Evolutionary conservation across 2,329 filamentous ascomycete genomes (phyloP).

Genomic region (Phyllachora maydis): DNA sequence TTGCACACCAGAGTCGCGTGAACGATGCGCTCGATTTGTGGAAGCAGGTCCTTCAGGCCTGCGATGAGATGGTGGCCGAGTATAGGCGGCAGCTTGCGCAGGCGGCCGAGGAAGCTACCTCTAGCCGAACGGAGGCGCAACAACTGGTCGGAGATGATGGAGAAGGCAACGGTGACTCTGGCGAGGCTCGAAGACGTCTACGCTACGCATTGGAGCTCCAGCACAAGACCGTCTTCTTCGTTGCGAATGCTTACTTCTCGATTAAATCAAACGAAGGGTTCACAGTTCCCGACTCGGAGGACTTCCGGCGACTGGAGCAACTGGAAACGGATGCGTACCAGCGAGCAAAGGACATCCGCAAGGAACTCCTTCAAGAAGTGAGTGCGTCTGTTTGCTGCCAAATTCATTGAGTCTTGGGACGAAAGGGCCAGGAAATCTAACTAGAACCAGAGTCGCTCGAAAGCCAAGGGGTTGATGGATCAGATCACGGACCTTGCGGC

Average conservation of each 20-base stretch:
- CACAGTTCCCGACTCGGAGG: slow-evolving; percentile 44
- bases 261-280: slow-evolving; percentile 51
- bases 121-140: too few species aligned
- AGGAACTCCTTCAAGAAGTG: slow-evolving; percentile 49
- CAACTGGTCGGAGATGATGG: slow-evolving; percentile 3
- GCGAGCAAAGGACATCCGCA: slow-evolving; percentile 53
- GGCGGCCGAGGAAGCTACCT: slow-evolving; percentile 22
- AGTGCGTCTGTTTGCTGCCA: too few species aligned
- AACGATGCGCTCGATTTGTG: slow-evolving; percentile 52
- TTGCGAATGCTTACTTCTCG: slow-evolving; percentile 65
- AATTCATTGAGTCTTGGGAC: too few species aligned
- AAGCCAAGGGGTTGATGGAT: slow-evolving; percentile 43
- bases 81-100: slow-evolving; percentile 38
- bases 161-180: slow-evolving; percentile 11
- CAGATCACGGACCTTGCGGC: slow-evolving; percentile 31
- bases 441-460: slow-evolving; percentile 15
- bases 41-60: slow-evolving; percentile 30
- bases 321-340: slow-evolving; percentile 59
- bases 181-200: slow-evolving; percentile 41
- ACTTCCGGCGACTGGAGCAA: slow-evolving; percentile 44
- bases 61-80: slow-evolving; percentile 32
- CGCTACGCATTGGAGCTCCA: slow-evolving; percentile 58
- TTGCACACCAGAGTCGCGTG: slow-evolving; percentile 52
- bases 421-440: not conserved
- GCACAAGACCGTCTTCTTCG: slow-evolving; percentile 70